Evolutionary conservation across 2,329 filamentous ascomycete species (phyloP).

Genomic region (Colletotrichum sp.): DNA sequence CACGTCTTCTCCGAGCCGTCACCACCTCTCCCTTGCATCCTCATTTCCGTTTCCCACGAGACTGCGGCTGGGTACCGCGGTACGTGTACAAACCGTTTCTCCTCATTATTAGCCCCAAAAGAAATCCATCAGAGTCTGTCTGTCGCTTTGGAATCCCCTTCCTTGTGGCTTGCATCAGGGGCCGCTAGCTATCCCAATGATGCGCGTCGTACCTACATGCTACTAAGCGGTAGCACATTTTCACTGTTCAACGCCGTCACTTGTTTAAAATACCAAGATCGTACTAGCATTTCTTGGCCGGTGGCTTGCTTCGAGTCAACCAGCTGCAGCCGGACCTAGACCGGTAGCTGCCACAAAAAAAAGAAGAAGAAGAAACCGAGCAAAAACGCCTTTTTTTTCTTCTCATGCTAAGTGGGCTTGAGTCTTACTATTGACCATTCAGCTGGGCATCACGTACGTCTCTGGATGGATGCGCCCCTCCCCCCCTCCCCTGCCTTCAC

Average conservation of each 20-base stretch:
- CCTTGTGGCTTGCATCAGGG: not conserved
- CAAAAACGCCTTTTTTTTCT: not conserved
- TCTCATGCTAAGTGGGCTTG: not conserved
- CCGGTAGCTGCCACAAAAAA: not conserved
- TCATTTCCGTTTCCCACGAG: not conserved
- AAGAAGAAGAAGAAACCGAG: not conserved
- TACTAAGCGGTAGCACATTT: not conserved
- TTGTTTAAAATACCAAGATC: not conserved
- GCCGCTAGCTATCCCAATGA: not conserved
- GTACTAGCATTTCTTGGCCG: not conserved
- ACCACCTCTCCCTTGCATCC: conserved; percentile 4
- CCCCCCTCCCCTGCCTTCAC: not conserved
- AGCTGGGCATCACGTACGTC: not conserved
- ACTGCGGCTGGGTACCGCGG: not conserved
- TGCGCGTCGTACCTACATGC: not conserved
- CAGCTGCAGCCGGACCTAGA: not conserved
- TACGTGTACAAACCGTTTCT: conserved; percentile 1
- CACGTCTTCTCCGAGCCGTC: not conserved
- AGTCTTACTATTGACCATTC: not conserved
- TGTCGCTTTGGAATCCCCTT: not conserved
- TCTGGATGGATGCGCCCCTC: not conserved
- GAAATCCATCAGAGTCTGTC: not conserved
- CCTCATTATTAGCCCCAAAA: not conserved
- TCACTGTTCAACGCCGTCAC: not conserved
- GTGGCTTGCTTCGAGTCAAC: conserved; percentile 1